phyloP scores from a whole-genome alignment of 2,329 filamentous ascomycete genomes.

The Aspergillus glaucus region DNA sequence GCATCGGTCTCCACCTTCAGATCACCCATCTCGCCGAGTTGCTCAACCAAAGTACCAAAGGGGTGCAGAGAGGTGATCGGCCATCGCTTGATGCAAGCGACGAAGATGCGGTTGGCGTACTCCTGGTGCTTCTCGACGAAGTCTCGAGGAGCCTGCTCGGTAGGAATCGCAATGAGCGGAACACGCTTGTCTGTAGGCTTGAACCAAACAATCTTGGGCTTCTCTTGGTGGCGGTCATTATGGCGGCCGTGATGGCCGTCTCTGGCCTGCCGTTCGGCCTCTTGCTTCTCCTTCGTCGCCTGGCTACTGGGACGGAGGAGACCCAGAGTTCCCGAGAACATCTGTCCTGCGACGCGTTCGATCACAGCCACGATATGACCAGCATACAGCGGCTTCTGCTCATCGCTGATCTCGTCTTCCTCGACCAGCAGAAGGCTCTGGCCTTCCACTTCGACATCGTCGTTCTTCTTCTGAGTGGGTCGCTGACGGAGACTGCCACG shows the following conservation, averaged over 20 bases:
- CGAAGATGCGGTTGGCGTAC: constrained; percentile 95
- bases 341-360: constrained; percentile 93
- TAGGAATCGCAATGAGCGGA: constrained; percentile 94
- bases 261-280: constrained; percentile 86
- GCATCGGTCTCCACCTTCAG: constrained; percentile 97
- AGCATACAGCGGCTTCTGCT: constrained; percentile 94
- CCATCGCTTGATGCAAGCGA: constrained; percentile 99
- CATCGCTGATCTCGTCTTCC: constrained; percentile 97
- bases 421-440: constrained; percentile 95
- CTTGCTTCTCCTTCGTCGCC: constrained; percentile 98
- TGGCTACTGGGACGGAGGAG: constrained; percentile 93
- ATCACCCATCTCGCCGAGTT: constrained; percentile 95
- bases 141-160: constrained; percentile 92
- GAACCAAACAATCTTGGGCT: constrained; percentile 99
- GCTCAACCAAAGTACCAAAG: constrained; percentile 94
- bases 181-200: constrained; percentile 99
- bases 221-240: constrained; percentile 81
- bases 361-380: constrained; percentile 96
- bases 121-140: constrained; percentile 98
- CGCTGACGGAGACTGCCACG: constrained; percentile 93
- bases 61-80: constrained; percentile 99
- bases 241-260: constrained; percentile 69
- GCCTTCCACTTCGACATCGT: constrained; percentile 96
- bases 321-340: constrained; percentile 96
- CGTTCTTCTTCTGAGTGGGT: constrained; percentile 99